Percentiles rank a stretch among this genome's conserved stretches.
Conservation (phyloP, 2,329 filamentous ascomycete genomes). For the Madurella mycetomatis region DNA sequence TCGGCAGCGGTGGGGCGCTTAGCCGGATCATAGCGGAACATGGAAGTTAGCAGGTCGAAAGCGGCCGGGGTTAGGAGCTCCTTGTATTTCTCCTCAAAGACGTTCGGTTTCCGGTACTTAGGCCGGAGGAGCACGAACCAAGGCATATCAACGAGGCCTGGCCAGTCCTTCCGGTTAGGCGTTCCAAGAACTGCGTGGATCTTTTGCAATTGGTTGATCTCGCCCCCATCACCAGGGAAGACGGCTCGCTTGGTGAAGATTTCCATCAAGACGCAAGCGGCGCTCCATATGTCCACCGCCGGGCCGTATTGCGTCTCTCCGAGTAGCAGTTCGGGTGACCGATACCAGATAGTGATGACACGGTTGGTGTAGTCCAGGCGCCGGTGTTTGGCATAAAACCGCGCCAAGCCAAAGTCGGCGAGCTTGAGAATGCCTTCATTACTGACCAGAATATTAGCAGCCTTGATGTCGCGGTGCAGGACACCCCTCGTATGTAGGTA, state of each 20-base stretch:
- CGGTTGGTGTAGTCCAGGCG: constrained; percentile 96
- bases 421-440: constrained; percentile 84
- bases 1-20: constrained; percentile 79
- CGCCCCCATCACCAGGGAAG: constrained; percentile 92
- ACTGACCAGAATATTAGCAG: constrained; percentile 93
- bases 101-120: constrained; percentile 63
- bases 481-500: constrained; percentile 93
- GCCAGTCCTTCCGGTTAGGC: constrained; percentile 80
- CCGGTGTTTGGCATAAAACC: constrained; percentile 90
- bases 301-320: constrained; percentile 88
- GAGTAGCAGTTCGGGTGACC: constrained; percentile 82
- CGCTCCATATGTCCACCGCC: constrained; percentile 93
- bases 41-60: constrained; percentile 73
- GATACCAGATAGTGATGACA: constrained; percentile 98
- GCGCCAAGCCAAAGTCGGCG: constrained; percentile 91
- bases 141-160: constrained; percentile 83
- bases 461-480: constrained; percentile 95
- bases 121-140: constrained; percentile 94
- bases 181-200: constrained; percentile 93
- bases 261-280: constrained; percentile 92
- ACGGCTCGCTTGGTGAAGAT: constrained; percentile 93
- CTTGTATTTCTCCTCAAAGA: constrained; percentile 79
- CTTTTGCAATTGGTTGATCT: constrained; percentile 92
- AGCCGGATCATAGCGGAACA: constrained; percentile 86
- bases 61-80: constrained; percentile 73